Conservation (phyloP, 1,139 yeast genomes). For the Nakaseomyces uthaithaninus region DNA sequence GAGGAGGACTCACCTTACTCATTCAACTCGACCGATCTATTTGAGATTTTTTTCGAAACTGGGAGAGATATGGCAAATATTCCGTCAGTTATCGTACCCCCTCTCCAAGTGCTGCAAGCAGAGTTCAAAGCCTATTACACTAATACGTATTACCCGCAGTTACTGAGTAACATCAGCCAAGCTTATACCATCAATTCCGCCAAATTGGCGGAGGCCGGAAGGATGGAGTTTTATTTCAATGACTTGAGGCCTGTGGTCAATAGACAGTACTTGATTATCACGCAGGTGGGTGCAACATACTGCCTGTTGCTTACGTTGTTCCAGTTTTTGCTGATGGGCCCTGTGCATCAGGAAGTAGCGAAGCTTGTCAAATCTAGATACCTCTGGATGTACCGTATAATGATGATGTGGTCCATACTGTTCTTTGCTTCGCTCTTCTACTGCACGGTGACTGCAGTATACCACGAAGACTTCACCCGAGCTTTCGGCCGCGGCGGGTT, state of each 20-base stretch:
- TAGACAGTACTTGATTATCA: slow-evolving; percentile 50
- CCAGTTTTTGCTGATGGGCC: slow-evolving; percentile 51
- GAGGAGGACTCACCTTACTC: slow-evolving; percentile 19
- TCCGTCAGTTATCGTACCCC: slow-evolving; percentile 36
- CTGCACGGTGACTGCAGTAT: slow-evolving; percentile 50
- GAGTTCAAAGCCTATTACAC: slow-evolving; percentile 30
- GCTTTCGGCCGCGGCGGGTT: slow-evolving; percentile 58
- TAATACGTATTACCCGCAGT: slow-evolving; percentile 21
- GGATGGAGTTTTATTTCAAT: slow-evolving; percentile 28
- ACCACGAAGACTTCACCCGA: slow-evolving; percentile 43
- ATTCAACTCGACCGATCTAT: slow-evolving; percentile 20
- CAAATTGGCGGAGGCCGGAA: slow-evolving; percentile 9
- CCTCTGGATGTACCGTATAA: slow-evolving; percentile 42
- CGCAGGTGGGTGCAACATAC: slow-evolving; percentile 70
- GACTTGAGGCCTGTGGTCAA: slow-evolving; percentile 48
- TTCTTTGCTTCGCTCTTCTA: slow-evolving; percentile 48
- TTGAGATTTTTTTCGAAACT: slow-evolving; percentile 40
- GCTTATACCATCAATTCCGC: slow-evolving; percentile 8
- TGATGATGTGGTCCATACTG: slow-evolving; percentile 42
- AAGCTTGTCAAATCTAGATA: slow-evolving; percentile 39
- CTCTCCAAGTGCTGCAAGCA: slow-evolving; percentile 31
- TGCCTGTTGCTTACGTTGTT: slow-evolving; percentile 60
- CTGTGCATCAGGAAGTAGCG: slow-evolving; percentile 44
- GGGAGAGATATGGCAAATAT: slow-evolving; percentile 45
- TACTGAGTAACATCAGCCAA: slow-evolving; percentile 13